These are phyloP conservation scores for Solanum sparsipilum DNA, from an alignment of 257 asterid species.

Conservation along the genomic window DNA sequence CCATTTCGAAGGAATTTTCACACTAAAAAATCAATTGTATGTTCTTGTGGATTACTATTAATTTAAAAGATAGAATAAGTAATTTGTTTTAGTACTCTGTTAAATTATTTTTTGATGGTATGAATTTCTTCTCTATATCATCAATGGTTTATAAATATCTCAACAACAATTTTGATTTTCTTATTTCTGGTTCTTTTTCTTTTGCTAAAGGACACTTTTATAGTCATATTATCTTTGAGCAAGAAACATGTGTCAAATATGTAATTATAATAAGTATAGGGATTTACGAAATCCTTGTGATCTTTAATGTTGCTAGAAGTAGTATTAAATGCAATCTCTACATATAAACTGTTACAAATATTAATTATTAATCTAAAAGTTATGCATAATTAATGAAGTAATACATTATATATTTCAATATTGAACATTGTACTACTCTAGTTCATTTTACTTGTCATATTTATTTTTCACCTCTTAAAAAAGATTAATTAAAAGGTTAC, in stretches of 20 bases:
- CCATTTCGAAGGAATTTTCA: background rate
- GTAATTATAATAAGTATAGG: too few relatives aligned
- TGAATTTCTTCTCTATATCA: background rate
- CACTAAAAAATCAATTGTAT: background rate
- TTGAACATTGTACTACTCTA: too few relatives aligned
- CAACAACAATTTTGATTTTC: background rate
- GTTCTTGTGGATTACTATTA: background rate
- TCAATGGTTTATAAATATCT: background rate
- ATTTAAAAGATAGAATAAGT: background rate
- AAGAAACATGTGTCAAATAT: background rate
- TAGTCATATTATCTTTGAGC: background rate
- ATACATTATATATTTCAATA: background rate
- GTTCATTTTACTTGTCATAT: background rate
- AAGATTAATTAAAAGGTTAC: too few relatives aligned
- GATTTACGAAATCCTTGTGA: background rate
- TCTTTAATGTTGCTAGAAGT: background rate
- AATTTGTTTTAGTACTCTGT: background rate
- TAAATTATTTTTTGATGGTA: background rate
- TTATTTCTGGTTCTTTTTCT: background rate
- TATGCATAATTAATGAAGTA: too few relatives aligned
- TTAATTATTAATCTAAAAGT: too few relatives aligned
- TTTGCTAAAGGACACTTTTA: background rate
- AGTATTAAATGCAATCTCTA: background rate
- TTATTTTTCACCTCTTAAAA: too few relatives aligned
- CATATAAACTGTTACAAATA: background rate